Percentiles rank a stretch among this genome's conserved stretches.
phyloP scores from a whole-genome alignment of 2,329 filamentous ascomycete species.

The Arthrobotrys iridis region DNA sequence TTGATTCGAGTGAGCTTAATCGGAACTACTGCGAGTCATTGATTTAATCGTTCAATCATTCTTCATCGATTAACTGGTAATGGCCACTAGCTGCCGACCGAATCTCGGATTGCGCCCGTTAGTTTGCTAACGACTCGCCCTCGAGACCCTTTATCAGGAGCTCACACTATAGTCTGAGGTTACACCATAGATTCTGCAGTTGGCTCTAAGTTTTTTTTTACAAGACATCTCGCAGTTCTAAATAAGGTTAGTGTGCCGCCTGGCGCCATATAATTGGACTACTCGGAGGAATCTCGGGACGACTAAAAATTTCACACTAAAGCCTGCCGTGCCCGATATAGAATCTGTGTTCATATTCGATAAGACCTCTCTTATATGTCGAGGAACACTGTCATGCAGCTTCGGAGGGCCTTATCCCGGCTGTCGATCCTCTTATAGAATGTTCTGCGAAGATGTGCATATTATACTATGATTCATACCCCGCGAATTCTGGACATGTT shows the following conservation, averaged over 20 bases:
- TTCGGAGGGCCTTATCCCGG: constrained; percentile 25
- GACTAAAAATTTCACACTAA: constrained; percentile 1
- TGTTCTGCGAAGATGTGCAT: constrained; percentile 15
- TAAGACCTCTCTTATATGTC: not conserved
- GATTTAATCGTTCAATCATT: too few relatives aligned
- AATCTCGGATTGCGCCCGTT: too few relatives aligned
- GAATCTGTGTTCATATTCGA: constrained; percentile 11
- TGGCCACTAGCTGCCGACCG: too few relatives aligned
- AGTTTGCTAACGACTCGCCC: too few relatives aligned
- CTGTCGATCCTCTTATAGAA: constrained; percentile 22
- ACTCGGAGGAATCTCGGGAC: constrained; percentile 53
- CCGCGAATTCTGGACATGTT: not conserved
- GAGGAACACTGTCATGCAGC: not conserved
- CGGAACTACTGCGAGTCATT: too few relatives aligned
- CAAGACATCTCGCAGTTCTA: too few relatives aligned
- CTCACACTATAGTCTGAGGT: too few relatives aligned
- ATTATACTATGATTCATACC: constrained; percentile 18
- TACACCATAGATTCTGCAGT: too few relatives aligned
- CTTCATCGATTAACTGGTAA: too few relatives aligned
- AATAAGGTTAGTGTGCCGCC: not conserved
- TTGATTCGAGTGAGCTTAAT: too few relatives aligned
- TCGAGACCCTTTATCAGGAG: too few relatives aligned
- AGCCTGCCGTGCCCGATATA: constrained; percentile 20
- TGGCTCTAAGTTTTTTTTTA: too few relatives aligned
- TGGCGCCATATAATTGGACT: constrained; percentile 25